Conservation (phyloP, 2,329 filamentous ascomycete species). For the Colletotrichum sp. region DNA sequence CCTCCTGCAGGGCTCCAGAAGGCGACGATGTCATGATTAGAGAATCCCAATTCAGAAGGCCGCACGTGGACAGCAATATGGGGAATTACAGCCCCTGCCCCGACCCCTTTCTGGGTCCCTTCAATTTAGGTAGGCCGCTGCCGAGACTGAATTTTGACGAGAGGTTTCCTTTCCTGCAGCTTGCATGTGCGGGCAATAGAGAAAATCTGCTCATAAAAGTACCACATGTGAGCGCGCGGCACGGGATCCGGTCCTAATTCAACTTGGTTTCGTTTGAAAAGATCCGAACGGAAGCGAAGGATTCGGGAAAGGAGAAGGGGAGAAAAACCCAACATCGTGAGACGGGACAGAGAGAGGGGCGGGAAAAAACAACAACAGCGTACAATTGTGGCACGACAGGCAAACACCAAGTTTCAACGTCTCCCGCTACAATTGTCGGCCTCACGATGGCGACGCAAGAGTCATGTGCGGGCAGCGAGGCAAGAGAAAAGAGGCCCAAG, state of each 20-base stretch:
- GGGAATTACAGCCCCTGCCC: background rate
- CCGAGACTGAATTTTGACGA: background rate
- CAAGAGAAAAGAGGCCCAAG: background rate
- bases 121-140: constrained; percentile 5
- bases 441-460: background rate
- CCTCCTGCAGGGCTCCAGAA: background rate
- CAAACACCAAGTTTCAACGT: background rate
- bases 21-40: background rate
- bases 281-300: background rate
- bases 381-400: background rate
- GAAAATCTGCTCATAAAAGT: background rate
- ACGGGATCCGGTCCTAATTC: background rate
- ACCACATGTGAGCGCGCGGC: background rate
- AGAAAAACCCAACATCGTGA: background rate
- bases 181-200: background rate
- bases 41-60: background rate
- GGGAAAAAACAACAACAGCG: background rate
- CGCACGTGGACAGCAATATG: constrained; percentile 6
- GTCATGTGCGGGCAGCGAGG: background rate
- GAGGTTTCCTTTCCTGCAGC: background rate
- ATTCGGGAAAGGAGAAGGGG: background rate
- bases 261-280: background rate
- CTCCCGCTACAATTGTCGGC: background rate
- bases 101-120: constrained; percentile 7
- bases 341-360: background rate